Percentiles rank a stretch among this genome's conserved stretches.
Conservation (phyloP, 2,329 filamentous ascomycete species). For the Ramularia endophylla region DNA sequence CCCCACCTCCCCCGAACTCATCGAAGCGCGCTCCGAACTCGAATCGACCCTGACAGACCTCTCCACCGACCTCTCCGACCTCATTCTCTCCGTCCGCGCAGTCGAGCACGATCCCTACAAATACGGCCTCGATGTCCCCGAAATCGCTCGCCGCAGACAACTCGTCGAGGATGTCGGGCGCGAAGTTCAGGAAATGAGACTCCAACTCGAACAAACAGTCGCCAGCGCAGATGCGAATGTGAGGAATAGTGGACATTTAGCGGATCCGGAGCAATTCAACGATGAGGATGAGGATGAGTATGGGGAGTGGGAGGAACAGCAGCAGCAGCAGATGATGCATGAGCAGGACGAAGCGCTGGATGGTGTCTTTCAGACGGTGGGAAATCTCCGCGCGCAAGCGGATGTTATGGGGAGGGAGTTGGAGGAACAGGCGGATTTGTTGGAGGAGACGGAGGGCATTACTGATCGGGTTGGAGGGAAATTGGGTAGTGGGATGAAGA, state of each 20-base stretch:
- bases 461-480: slow-evolving; percentile 84
- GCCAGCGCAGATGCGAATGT: slow-evolving; percentile 38
- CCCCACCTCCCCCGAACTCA: slow-evolving; percentile 62
- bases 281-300: slow-evolving; percentile 48
- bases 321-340: slow-evolving; percentile 85
- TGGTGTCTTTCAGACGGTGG: slow-evolving; percentile 87
- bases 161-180: slow-evolving; percentile 84
- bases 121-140: slow-evolving; percentile 77
- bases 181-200: slow-evolving; percentile 84
- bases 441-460: slow-evolving; percentile 76
- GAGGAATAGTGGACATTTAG: slow-evolving; percentile 32
- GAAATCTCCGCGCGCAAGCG: slow-evolving; percentile 82
- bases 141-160: slow-evolving; percentile 71
- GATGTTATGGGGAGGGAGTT: slow-evolving; percentile 94
- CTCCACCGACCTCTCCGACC: slow-evolving; percentile 79
- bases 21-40: slow-evolving; percentile 66
- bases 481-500: slow-evolving; percentile 78
- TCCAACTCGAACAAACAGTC: slow-evolving; percentile 64
- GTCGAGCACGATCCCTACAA: slow-evolving; percentile 81
- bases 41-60: slow-evolving; percentile 68
- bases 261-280: slow-evolving; percentile 52
- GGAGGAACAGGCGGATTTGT: slow-evolving; percentile 87
- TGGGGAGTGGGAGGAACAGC: slow-evolving; percentile 71
- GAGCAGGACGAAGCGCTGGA: slow-evolving; percentile 93
- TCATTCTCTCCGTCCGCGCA: slow-evolving; percentile 78